A percentile compares a stretch with the other conserved stretches of the same genome.
phyloP scores from a whole-genome alignment of 179 eudicot species.

The Vitellaria paradoxa region DNA sequence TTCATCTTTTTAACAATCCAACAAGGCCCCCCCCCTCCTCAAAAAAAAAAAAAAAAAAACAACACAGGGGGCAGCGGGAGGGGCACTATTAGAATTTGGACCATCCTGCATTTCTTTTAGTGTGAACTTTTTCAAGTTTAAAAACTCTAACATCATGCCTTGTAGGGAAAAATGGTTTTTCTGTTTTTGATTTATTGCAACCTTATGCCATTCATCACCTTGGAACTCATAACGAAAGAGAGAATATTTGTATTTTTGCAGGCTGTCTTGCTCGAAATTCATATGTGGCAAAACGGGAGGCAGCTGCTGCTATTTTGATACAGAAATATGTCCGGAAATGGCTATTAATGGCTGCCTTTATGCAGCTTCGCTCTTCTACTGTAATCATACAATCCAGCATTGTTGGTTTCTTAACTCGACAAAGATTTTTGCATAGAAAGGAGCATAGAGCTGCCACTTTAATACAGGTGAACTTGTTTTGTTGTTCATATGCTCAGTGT shows the following conservation, averaged over 20 bases:
- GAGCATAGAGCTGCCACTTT: slow-evolving; percentile 72
- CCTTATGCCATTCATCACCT: neutral
- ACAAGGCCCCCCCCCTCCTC: too few species aligned
- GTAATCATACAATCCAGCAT: slow-evolving; percentile 62
- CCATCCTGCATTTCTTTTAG: too few species aligned
- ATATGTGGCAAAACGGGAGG: slow-evolving; percentile 45
- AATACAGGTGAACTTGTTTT: slow-evolving; percentile 63
- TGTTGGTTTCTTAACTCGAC: slow-evolving; percentile 66
- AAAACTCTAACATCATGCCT: too few species aligned
- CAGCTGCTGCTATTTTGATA: slow-evolving; percentile 60
- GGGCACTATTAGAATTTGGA: too few species aligned
- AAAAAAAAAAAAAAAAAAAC: too few species aligned
- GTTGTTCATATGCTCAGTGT: neutral
- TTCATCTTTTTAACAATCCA: too few species aligned
- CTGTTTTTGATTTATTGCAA: neutral
- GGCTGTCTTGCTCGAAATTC: slow-evolving; percentile 63
- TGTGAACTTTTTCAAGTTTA: too few species aligned
- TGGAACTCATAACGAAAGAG: neutral
- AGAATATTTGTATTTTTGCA: slow-evolving; percentile 29
- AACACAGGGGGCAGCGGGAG: too few species aligned
- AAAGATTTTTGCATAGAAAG: slow-evolving; percentile 55
- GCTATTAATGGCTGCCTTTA: slow-evolving; percentile 54
- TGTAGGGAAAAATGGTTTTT: too few species aligned
- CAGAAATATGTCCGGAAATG: slow-evolving; percentile 74
- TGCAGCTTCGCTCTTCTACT: slow-evolving; percentile 41